A percentile compares a stretch with the other conserved stretches of the same genome.
Evolutionary conservation across 306 rosid genomes (phyloP).

Genomic region (Casuarina glauca): DNA sequence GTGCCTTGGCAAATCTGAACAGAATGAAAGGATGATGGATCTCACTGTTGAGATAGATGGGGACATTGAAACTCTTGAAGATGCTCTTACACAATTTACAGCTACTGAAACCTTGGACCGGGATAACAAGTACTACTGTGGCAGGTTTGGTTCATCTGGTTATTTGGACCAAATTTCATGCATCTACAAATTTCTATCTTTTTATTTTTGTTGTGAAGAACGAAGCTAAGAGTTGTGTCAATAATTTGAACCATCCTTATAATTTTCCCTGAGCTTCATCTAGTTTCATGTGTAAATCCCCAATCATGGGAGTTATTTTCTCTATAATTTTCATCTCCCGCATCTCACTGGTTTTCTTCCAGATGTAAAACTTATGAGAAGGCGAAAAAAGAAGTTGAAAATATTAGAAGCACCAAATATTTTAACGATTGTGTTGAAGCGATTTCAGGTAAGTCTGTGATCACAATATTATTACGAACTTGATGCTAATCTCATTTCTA

Average conservation of each 20-base stretch:
- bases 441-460: slow-evolving; percentile 58
- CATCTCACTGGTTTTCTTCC: slow-evolving; percentile 15
- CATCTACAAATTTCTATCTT: not conserved
- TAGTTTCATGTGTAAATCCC: not conserved
- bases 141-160: slow-evolving; percentile 52
- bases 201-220: not conserved
- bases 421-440: slow-evolving; percentile 75
- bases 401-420: slow-evolving; percentile 77
- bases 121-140: slow-evolving; percentile 68
- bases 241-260: not conserved
- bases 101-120: slow-evolving; percentile 72
- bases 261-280: not conserved
- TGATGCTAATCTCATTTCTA: slow-evolving; percentile 10
- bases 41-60: slow-evolving; percentile 83
- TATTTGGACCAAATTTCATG: not conserved
- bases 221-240: not conserved
- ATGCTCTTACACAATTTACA: slow-evolving; percentile 81
- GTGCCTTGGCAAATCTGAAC: slow-evolving; percentile 72
- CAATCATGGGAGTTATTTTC: not conserved
- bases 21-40: slow-evolving; percentile 78
- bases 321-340: not conserved
- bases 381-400: slow-evolving; percentile 72
- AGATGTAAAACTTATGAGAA: slow-evolving; percentile 81
- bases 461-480: slow-evolving; percentile 16
- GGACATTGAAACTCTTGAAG: slow-evolving; percentile 76